Conservation (phyloP, 306 rosid species). For the Inga leiocalycina region DNA sequence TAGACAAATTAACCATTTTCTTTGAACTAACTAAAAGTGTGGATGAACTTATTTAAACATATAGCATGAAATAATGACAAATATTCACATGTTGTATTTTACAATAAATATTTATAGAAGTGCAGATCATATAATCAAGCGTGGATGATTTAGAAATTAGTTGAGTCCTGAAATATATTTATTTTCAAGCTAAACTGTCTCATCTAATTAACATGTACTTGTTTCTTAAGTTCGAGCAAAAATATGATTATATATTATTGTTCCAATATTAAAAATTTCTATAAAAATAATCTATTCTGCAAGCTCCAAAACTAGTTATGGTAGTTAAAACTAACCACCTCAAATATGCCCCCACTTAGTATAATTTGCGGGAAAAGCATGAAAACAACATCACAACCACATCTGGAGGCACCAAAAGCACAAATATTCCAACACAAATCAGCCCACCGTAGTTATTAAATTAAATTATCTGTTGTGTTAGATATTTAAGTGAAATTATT, state of each 20-base stretch:
- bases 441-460: background rate
- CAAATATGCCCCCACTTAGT: constrained; percentile 32
- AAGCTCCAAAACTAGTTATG: background rate
- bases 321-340: constrained; percentile 33
- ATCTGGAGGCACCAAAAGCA: constrained; percentile 1
- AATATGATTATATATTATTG: background rate
- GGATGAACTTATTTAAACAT: background rate
- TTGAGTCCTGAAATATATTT: background rate
- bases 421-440: background rate
- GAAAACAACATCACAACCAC: constrained; percentile 45
- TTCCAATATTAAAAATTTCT: background rate
- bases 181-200: background rate
- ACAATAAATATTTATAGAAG: background rate
- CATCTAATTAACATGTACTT: background rate
- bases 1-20: background rate
- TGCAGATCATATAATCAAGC: background rate
- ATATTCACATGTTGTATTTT: background rate
- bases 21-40: background rate
- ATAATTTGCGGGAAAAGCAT: background rate
- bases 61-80: background rate
- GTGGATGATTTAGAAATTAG: background rate
- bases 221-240: background rate
- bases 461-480: background rate
- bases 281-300: background rate
- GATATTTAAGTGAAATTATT: background rate